Conservation (phyloP, 768 basidiomycete genomes). For the Rhodotorula babjevae region DNA sequence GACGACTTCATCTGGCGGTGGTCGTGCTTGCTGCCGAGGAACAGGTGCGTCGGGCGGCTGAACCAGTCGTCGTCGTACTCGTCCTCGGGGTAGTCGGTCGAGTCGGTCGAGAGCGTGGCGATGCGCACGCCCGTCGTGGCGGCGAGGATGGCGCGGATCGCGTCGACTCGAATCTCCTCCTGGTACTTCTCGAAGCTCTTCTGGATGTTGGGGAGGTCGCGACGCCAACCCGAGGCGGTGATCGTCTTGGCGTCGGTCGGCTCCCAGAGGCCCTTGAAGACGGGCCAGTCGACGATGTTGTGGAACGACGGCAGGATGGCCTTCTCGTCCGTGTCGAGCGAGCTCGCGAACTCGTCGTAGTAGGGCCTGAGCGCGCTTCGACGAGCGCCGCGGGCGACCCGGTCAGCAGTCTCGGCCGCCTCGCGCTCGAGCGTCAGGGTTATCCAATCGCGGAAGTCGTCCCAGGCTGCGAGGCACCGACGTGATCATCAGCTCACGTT, state of each 20-base stretch:
- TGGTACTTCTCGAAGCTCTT: not conserved
- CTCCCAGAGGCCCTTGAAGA: not conserved
- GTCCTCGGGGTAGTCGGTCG: not conserved
- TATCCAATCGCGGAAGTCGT: not conserved
- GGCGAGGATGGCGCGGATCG: not conserved
- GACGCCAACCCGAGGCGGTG: no score
- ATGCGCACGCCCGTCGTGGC: not conserved
- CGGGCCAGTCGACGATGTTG: not conserved
- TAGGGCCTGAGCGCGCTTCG: not conserved
- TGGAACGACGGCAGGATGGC: not conserved
- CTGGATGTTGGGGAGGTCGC: no score
- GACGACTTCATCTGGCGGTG: not conserved
- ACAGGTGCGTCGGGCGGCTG: no score
- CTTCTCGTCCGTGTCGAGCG: not conserved
- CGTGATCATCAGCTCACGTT: no score
- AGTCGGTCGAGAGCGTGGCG: not conserved
- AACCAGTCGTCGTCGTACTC: constrained; percentile 3
- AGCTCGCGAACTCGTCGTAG: not conserved
- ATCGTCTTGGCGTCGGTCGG: no score
- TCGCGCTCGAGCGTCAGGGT: not conserved
- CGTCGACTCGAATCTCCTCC: not conserved
- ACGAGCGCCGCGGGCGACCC: not conserved
- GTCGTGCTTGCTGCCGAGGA: no score
- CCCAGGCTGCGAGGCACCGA: not conserved
- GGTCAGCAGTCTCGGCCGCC: not conserved